Conservation (phyloP, 163 green algal species). For the Trebouxiophyceae sp. region DNA sequence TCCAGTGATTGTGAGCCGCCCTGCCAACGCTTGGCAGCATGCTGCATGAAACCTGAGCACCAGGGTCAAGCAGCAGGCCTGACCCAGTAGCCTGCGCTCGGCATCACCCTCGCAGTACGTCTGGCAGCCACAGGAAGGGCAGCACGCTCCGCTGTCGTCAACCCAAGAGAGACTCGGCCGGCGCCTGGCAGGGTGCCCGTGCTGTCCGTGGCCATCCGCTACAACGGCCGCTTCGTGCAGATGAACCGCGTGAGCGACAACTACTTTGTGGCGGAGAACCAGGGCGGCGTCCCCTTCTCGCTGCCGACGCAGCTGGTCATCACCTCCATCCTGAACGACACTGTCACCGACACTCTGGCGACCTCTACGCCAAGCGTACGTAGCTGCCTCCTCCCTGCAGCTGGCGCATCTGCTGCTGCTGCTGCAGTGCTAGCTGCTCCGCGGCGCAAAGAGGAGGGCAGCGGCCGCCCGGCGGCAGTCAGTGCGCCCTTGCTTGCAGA, state of each 20-base stretch:
- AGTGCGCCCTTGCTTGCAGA: too few species aligned
- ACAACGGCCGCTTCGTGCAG: neutral
- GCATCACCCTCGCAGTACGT: neutral
- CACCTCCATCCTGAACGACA: constrained; percentile 9
- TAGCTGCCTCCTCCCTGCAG: neutral
- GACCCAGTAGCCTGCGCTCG: neutral
- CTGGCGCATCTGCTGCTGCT: too few species aligned
- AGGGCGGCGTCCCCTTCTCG: neutral
- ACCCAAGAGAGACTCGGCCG: too few species aligned
- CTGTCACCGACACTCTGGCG: constrained; percentile 13
- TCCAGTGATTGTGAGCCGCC: neutral
- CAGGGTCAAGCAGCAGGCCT: neutral
- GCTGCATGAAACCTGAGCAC: neutral
- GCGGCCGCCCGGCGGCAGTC: too few species aligned
- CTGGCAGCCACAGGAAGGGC: neutral
- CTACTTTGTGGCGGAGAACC: neutral
- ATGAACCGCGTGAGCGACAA: constrained; percentile 1
- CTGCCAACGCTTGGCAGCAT: neutral
- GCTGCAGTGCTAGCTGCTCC: too few species aligned
- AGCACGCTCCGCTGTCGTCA: too few species aligned
- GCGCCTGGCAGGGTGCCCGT: constrained; percentile 8
- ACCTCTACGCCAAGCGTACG: neutral
- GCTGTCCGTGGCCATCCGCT: neutral
- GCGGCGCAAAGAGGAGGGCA: too few species aligned
- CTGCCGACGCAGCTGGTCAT: constrained; percentile 10